A percentile compares a stretch with the other conserved stretches of the same genome.
Conservation (phyloP, 768 basidiomycete genomes). For the Boletus huronensis region DNA sequence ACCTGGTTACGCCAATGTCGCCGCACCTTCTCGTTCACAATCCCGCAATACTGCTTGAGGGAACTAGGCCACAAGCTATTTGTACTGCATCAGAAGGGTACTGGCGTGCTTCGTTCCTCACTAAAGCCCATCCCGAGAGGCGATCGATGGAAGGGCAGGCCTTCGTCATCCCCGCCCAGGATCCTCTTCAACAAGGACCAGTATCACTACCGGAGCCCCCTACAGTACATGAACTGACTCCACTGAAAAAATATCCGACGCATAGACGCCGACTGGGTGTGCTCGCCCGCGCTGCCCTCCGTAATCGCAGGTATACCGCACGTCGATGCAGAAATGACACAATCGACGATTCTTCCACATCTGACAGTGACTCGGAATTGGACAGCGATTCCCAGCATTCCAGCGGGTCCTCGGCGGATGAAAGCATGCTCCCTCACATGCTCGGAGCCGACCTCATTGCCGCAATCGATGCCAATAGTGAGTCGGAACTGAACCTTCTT, state of each 20-base stretch:
- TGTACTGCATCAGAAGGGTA: not conserved
- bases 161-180: not conserved
- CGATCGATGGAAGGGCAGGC: not conserved
- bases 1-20: not conserved
- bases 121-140: not conserved
- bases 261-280: slow-evolving; percentile 13
- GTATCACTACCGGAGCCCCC: not conserved
- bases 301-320: slow-evolving; percentile 11
- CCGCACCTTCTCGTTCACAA: not conserved
- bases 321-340: not conserved
- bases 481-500: slow-evolving; percentile 18
- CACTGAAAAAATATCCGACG: not conserved
- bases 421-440: slow-evolving; percentile 22
- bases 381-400: slow-evolving; percentile 22
- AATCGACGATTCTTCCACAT: slow-evolving; percentile 7
- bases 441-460: slow-evolving; percentile 28
- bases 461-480: slow-evolving; percentile 27
- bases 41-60: not conserved
- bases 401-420: slow-evolving; percentile 19
- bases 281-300: slow-evolving; percentile 21
- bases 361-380: slow-evolving; percentile 14
- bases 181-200: not conserved
- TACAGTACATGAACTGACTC: not conserved
- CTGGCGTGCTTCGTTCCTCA: slow-evolving; percentile 1
- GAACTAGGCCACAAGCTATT: slow-evolving; percentile 1